phyloP scores from a whole-genome alignment of 192 early-diverging fungal genomes.

The Glomus cerebriforme region DNA sequence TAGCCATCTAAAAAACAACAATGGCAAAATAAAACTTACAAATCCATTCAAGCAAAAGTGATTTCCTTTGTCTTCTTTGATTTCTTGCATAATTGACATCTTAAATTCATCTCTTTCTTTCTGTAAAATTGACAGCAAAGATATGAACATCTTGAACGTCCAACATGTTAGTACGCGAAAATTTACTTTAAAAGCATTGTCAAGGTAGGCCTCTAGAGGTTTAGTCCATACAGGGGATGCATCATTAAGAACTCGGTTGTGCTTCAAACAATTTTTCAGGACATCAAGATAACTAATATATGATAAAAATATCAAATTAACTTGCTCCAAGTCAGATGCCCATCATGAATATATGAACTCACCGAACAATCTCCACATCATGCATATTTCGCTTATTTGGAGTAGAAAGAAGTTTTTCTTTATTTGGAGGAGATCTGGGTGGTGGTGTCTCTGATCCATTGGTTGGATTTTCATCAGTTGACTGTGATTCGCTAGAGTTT shows the following conservation, averaged over 20 bases:
- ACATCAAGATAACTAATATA: constrained; percentile 23
- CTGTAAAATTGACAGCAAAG: constrained; percentile 11
- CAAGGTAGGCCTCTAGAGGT: constrained; percentile 8
- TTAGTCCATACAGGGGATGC: constrained; percentile 22
- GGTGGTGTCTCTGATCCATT: background rate
- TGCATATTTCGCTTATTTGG: constrained; percentile 22
- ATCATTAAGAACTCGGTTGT: constrained; percentile 9
- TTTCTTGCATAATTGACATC: constrained; percentile 14
- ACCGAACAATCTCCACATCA: constrained; percentile 5
- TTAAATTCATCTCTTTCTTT: constrained; percentile 29
- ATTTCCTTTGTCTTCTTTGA: constrained; percentile 8
- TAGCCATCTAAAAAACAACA: constrained; percentile 10
- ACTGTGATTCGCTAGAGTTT: too few relatives aligned
- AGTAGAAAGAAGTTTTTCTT: constrained; percentile 1
- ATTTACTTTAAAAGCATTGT: constrained; percentile 28
- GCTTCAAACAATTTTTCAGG: background rate
- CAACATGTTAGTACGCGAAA: background rate
- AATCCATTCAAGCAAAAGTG: constrained; percentile 26
- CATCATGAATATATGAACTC: constrained; percentile 12
- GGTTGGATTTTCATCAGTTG: too few relatives aligned
- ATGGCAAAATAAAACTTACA: constrained; percentile 26
- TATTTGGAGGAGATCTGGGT: background rate
- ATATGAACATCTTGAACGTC: background rate
- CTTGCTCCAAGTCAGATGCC: constrained; percentile 13
- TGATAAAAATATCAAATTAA: constrained; percentile 18